These are phyloP conservation scores for Petunia hybrid DNA, from an alignment of 305 asterid genomes.

Conservation along the genomic window DNA sequence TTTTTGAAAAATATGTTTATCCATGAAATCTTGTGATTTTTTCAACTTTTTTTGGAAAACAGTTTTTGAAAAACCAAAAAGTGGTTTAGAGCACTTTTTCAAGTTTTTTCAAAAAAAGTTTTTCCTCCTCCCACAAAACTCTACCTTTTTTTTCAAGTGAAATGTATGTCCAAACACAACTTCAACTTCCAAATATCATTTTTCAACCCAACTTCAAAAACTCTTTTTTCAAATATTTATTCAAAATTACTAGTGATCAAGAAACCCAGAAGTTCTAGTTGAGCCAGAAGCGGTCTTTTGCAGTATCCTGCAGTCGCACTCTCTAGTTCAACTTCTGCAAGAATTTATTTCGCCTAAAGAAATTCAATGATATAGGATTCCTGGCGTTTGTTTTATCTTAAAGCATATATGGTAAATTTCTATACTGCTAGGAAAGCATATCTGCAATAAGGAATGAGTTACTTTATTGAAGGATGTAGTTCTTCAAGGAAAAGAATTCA, in stretches of 20 bases:
- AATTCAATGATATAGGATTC: neutral
- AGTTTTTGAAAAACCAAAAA: no score
- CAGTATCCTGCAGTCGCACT: neutral
- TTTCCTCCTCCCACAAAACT: no score
- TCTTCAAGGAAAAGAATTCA: constrained; percentile 8
- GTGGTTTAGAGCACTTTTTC: no score
- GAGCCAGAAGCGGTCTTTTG: constrained; percentile 16
- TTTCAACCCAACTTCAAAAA: no score
- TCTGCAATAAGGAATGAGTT: constrained; percentile 21
- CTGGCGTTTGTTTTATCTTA: constrained; percentile 12
- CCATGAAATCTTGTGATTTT: no score
- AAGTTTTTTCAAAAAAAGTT: no score
- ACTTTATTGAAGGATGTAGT: constrained; percentile 19
- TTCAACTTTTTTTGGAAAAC: no score
- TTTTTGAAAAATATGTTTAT: no score
- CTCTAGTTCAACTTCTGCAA: constrained; percentile 6
- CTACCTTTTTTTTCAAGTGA: no score
- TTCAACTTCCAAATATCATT: no score
- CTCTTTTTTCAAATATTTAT: no score
- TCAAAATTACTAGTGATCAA: neutral
- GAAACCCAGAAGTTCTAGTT: constrained; percentile 4
- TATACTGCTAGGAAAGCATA: neutral
- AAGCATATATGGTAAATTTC: neutral
- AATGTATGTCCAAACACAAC: no score
- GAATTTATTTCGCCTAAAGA: neutral